Evolutionary conservation across 305 asterid species (phyloP).

Genomic region (Stenogyne calaminthoides): DNA sequence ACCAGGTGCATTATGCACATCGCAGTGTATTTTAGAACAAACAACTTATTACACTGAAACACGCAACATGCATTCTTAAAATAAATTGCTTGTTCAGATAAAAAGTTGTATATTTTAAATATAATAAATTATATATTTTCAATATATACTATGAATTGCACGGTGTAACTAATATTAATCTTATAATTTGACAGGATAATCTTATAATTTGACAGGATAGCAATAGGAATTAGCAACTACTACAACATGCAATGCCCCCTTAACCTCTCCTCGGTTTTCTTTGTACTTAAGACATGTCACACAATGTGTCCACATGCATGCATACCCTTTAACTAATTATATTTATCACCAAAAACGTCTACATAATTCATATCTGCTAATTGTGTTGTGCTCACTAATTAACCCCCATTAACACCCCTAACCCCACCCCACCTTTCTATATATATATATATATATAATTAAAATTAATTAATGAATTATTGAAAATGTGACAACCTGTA

Average conservation of each 20-base stretch:
- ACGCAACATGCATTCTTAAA: too few relatives aligned
- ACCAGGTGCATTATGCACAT: too few relatives aligned
- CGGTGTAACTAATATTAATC: too few relatives aligned
- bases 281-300: slow-evolving; percentile 51
- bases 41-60: too few relatives aligned
- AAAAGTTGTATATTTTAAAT: too few relatives aligned
- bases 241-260: too few relatives aligned
- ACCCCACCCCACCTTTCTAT: not conserved
- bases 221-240: slow-evolving; percentile 34
- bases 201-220: slow-evolving; percentile 31
- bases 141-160: too few relatives aligned
- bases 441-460: too few relatives aligned
- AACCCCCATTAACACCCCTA: not conserved
- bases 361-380: slow-evolving; percentile 40
- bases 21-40: too few relatives aligned
- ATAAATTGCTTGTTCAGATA: too few relatives aligned
- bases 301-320: slow-evolving; percentile 48
- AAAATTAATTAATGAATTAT: not conserved
- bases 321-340: slow-evolving; percentile 29
- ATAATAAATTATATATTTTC: too few relatives aligned
- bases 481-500: slow-evolving; percentile 22
- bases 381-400: not conserved
- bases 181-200: too few relatives aligned
- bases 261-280: slow-evolving; percentile 31
- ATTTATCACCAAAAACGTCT: slow-evolving; percentile 48